Evolutionary conservation across 129 eudicot genomes (phyloP), one percentile per base, ranked within the genome.

Genomic region (Centaurea solstitialis): DNA sequence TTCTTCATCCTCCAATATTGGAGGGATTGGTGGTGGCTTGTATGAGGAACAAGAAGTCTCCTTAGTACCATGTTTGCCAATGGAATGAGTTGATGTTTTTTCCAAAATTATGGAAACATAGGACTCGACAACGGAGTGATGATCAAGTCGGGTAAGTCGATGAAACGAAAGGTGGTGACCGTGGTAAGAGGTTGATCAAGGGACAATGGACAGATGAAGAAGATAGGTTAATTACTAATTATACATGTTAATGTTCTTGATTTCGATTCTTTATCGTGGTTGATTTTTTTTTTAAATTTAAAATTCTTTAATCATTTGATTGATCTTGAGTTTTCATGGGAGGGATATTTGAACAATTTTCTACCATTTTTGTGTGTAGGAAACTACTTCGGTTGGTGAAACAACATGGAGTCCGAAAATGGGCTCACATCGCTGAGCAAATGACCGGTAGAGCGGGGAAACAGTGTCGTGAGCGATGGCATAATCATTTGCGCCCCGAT

Each of bases 391-490:
- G 83, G 72, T 71, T 92, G 86, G 93, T 90, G 84, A 82, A 82
- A 38, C 75, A 81, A 72, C 65, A 57, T 76, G 97, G 94, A 73
- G 87, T 20, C 73, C 80, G 83, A 18, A 90, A 88, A 88, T 92
- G 97, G 97, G 80, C 97, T 43, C 86, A 78, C n/a, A 87, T 92
- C 23, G 91, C 97, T 2, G 83, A 79, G 69, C 82, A 86, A 20
- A 80, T 92, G 85, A 74, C 41, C 11, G 91, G 89, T 24, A 87
- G 97, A 65, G 91, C 87, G 6, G 94, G 94, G 28, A 92, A 92
- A 50, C 97, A 90, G 78, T 92, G 97, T 53, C 88, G 97, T 0
- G 94, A 92, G 72, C 82, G 97, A 79, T 92, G 97, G 94, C 88
- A 86, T 53, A 92, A 92, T 82, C 97, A 92, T 85, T 81, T 92